Percentiles rank a stretch among this genome's conserved stretches.
These are phyloP conservation scores for Phyllosticta citribraziliensis DNA, from an alignment of 2,329 filamentous ascomycete species.

Conservation along the genomic window DNA sequence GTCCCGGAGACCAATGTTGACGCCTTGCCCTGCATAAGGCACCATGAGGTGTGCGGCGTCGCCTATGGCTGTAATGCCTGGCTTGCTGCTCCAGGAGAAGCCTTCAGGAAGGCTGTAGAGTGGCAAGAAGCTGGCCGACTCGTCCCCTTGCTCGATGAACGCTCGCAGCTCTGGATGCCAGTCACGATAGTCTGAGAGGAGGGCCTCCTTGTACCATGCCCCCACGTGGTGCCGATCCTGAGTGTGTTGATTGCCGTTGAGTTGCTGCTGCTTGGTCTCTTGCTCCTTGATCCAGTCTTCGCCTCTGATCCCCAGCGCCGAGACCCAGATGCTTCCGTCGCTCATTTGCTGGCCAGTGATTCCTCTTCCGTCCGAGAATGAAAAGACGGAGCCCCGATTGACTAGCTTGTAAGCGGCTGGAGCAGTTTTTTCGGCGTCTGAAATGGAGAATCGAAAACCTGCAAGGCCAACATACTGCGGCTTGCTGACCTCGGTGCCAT, in stretches of 20 bases:
- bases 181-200: conserved; percentile 18
- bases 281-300: conserved; percentile 18
- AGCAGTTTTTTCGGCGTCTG: conserved; percentile 16
- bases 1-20: conserved; percentile 29
- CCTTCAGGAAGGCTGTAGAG: conserved; percentile 32
- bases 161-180: conserved; percentile 23
- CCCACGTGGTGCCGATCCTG: background rate
- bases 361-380: conserved; percentile 19
- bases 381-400: conserved; percentile 25
- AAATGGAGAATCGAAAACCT: conserved; percentile 23
- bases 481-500: conserved; percentile 10
- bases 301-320: conserved; percentile 15
- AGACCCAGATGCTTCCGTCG: conserved; percentile 24
- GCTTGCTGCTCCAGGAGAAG: conserved; percentile 25
- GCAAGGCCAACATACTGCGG: conserved; percentile 29
- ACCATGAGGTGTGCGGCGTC: conserved; percentile 34
- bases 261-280: conserved; percentile 15
- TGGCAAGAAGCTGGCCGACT: conserved; percentile 16
- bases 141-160: conserved; percentile 18
- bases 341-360: conserved; percentile 24
- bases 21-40: conserved; percentile 27
- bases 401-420: conserved; percentile 24
- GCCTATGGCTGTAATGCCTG: conserved; percentile 31
- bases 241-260: background rate
- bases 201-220: conserved; percentile 12